Conservation (phyloP, 768 basidiomycete genomes). For the Obba rivulosa region DNA sequence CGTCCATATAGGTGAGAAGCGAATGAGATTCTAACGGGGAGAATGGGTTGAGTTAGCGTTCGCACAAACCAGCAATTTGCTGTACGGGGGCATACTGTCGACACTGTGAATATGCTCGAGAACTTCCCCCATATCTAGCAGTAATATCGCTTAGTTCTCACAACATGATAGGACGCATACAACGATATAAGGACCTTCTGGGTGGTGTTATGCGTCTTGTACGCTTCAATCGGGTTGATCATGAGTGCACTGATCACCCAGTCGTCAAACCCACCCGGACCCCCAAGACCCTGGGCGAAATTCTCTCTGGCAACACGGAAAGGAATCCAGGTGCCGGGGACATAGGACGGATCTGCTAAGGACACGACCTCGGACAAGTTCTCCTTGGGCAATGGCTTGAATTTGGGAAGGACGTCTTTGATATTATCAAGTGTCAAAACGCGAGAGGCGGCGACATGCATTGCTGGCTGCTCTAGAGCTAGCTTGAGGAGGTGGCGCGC, state of each 20-base stretch:
- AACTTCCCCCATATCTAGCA: slow-evolving; percentile 76
- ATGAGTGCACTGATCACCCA: slow-evolving; percentile 58
- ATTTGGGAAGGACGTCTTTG: slow-evolving; percentile 43
- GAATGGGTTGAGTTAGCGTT: neutral
- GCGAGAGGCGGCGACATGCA: slow-evolving; percentile 52
- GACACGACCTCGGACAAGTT: slow-evolving; percentile 17
- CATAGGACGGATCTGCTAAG: slow-evolving; percentile 41
- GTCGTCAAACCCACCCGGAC: slow-evolving; percentile 60
- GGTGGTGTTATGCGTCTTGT: slow-evolving; percentile 66
- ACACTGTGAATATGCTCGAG: slow-evolving; percentile 43
- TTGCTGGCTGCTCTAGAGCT: slow-evolving; percentile 49
- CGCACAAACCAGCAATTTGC: neutral
- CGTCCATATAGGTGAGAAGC: slow-evolving; percentile 51
- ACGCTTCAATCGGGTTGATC: slow-evolving; percentile 69
- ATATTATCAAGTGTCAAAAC: slow-evolving; percentile 37
- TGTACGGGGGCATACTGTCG: slow-evolving; percentile 34
- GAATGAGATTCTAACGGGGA: slow-evolving; percentile 29
- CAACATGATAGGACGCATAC: neutral
- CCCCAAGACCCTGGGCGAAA: slow-evolving; percentile 50
- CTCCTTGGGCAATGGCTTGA: slow-evolving; percentile 40
- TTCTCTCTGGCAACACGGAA: slow-evolving; percentile 45
- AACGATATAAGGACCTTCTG: slow-evolving; percentile 40
- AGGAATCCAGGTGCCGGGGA: slow-evolving; percentile 47
- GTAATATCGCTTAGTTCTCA: too few species aligned
- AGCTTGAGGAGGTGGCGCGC: slow-evolving; percentile 43